Evolutionary conservation across 805 yeast genomes (phyloP).

Genomic region (Saturnispora zaruensis): DNA sequence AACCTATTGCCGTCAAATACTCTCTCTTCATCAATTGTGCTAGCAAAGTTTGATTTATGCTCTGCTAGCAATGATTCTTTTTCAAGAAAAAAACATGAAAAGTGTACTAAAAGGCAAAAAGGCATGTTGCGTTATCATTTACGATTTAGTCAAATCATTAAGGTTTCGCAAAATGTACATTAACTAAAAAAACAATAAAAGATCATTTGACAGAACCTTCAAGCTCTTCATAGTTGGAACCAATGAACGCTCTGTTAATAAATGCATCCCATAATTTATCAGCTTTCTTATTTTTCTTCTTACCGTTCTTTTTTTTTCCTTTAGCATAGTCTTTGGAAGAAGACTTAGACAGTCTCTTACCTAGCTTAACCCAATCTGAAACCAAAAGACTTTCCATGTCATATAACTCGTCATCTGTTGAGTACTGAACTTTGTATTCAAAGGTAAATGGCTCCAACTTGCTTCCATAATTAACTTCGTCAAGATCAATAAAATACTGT

Average conservation of each 20-base stretch:
- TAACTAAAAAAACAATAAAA: neutral
- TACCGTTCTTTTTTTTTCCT: slow-evolving; percentile 7
- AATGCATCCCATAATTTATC: slow-evolving; percentile 49
- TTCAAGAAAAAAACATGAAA: neutral
- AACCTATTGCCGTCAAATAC: neutral
- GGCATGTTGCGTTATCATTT: neutral
- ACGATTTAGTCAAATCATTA: neutral
- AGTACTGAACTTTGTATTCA: slow-evolving; percentile 55
- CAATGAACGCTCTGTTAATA: slow-evolving; percentile 51
- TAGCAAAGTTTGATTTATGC: neutral
- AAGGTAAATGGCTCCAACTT: slow-evolving; percentile 35
- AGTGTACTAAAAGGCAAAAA: neutral
- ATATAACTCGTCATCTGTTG: slow-evolving; percentile 55
- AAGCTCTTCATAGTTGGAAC: slow-evolving; percentile 52
- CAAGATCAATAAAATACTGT: slow-evolving; percentile 66
- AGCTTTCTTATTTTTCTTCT: slow-evolving; percentile 9
- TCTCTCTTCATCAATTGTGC: neutral
- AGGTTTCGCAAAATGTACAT: neutral
- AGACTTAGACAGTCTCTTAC: slow-evolving; percentile 39
- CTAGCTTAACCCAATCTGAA: slow-evolving; percentile 52
- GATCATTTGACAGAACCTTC: slow-evolving; percentile 5
- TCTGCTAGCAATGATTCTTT: neutral
- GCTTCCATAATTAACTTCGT: slow-evolving; percentile 25
- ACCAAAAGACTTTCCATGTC: slow-evolving; percentile 48
- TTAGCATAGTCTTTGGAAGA: slow-evolving; percentile 23